A percentile compares a stretch with the other conserved stretches of the same genome.
Conservation (phyloP, 23 red algal species). For the Gracilaria domingensis region DNA sequence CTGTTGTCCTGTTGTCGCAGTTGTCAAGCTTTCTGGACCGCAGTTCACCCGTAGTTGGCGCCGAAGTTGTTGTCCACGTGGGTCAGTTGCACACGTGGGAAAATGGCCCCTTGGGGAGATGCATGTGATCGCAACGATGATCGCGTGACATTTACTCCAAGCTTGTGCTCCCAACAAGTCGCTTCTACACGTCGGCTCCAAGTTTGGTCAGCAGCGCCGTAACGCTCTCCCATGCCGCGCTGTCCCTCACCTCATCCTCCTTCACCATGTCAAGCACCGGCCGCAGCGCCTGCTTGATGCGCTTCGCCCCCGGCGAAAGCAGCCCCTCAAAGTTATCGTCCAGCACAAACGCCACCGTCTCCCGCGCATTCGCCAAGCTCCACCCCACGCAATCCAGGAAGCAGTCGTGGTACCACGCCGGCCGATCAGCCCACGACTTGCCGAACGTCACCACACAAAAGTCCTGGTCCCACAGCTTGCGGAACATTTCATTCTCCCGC, state of each 20-base stretch:
- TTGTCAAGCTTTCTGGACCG: too few species aligned
- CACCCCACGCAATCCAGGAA: not conserved
- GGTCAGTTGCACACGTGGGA: too few species aligned
- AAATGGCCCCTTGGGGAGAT: too few species aligned
- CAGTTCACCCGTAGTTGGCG: too few species aligned
- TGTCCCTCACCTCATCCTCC: not conserved
- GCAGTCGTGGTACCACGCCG: slow-evolving; percentile 14
- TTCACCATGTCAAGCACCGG: not conserved
- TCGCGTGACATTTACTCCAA: too few species aligned
- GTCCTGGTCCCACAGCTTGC: slow-evolving; percentile 23
- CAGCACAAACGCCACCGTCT: not conserved
- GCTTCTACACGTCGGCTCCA: not conserved
- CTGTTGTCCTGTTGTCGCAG: too few species aligned
- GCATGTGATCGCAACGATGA: too few species aligned
- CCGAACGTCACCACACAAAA: not conserved
- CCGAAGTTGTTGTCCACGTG: too few species aligned
- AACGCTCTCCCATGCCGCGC: not conserved
- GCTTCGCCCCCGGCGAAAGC: not conserved
- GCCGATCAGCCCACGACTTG: not conserved
- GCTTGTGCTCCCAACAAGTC: too few species aligned
- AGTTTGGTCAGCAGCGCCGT: not conserved
- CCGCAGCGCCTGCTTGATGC: slow-evolving; percentile 2
- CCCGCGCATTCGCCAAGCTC: not conserved
- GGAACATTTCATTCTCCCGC: slow-evolving; percentile 7
- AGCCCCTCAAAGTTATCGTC: slow-evolving; percentile 8